Evolutionary conservation across 148 eudicot species (phyloP).

Genomic region (Silene uniflora): DNA sequence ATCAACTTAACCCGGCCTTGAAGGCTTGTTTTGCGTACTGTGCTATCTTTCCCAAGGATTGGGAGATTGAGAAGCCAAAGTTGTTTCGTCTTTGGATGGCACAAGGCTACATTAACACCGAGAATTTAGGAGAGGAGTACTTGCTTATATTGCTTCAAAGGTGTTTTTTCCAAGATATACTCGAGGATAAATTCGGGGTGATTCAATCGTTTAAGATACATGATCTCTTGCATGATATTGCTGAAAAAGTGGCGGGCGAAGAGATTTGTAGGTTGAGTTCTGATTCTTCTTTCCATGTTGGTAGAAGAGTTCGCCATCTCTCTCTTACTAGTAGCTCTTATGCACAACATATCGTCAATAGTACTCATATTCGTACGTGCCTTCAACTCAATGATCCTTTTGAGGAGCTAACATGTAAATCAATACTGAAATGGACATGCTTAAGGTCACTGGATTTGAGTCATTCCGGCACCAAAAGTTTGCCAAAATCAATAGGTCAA

Average conservation of each 20-base stretch:
- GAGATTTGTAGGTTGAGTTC: neutral
- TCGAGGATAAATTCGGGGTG: neutral
- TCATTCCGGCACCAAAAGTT: neutral
- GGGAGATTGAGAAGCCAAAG: neutral
- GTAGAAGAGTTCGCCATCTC: neutral
- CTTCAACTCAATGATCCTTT: no score
- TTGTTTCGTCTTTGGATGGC: slow-evolving; percentile 25
- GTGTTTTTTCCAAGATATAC: slow-evolving; percentile 17
- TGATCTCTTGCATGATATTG: slow-evolving; percentile 15
- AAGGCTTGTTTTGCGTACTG: slow-evolving; percentile 13
- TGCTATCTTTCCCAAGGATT: slow-evolving; percentile 18
- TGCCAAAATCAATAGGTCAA: slow-evolving; percentile 19
- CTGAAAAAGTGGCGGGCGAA: neutral
- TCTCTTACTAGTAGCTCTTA: neutral
- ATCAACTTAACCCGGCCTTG: neutral
- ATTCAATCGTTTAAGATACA: neutral
- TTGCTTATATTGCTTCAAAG: slow-evolving; percentile 13
- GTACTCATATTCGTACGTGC: neutral
- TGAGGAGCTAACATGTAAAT: no score
- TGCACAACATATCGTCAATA: slow-evolving; percentile 4
- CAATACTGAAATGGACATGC: slow-evolving; percentile 3
- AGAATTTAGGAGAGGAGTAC: slow-evolving; percentile 9
- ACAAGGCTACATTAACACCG: slow-evolving; percentile 4
- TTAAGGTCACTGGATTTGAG: slow-evolving; percentile 14
- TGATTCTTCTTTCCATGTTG: neutral